These are phyloP conservation scores for Claviceps sp. DNA, from an alignment of 2,329 filamentous ascomycete species.

Conservation along the genomic window DNA sequence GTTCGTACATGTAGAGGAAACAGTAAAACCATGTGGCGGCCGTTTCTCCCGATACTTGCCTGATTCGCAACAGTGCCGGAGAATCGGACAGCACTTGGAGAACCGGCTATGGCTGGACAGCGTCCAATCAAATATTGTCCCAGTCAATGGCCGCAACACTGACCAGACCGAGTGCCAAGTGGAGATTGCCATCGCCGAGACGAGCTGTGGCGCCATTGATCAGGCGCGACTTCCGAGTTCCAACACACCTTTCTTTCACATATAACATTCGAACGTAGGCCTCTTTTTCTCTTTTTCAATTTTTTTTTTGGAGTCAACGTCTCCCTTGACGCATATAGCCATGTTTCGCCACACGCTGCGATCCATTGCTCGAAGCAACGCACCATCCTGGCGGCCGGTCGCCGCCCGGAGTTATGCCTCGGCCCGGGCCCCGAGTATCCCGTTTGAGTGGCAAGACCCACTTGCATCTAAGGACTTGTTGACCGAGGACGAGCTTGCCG, in stretches of 20 bases:
- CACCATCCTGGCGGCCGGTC: conserved; percentile 13
- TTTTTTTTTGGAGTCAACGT: background rate
- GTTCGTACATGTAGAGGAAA: background rate
- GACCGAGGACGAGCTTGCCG: conserved; percentile 82
- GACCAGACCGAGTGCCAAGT: background rate
- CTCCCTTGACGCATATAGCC: background rate
- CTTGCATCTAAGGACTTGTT: conserved; percentile 60
- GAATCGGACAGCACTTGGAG: too few relatives aligned
- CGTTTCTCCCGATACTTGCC: conserved; percentile 4
- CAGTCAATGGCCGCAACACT: too few relatives aligned
- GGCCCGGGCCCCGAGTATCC: conserved; percentile 18
- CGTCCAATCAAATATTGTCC: background rate
- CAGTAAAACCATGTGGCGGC: background rate
- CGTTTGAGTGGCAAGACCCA: conserved; percentile 88
- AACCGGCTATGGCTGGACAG: conserved; percentile 1
- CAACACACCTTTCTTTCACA: too few relatives aligned
- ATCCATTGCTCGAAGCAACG: conserved; percentile 13
- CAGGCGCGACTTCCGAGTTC: too few relatives aligned
- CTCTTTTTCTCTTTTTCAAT: background rate
- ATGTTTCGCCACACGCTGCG: conserved; percentile 21
- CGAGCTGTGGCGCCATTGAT: too few relatives aligned
- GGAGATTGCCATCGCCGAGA: too few relatives aligned
- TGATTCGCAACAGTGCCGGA: background rate
- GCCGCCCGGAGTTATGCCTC: conserved; percentile 23
- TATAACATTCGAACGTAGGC: background rate